Evolutionary conservation across 1,284 basidiomycete genomes (phyloP).

Genomic region (Gymnopus androsaceus): DNA sequence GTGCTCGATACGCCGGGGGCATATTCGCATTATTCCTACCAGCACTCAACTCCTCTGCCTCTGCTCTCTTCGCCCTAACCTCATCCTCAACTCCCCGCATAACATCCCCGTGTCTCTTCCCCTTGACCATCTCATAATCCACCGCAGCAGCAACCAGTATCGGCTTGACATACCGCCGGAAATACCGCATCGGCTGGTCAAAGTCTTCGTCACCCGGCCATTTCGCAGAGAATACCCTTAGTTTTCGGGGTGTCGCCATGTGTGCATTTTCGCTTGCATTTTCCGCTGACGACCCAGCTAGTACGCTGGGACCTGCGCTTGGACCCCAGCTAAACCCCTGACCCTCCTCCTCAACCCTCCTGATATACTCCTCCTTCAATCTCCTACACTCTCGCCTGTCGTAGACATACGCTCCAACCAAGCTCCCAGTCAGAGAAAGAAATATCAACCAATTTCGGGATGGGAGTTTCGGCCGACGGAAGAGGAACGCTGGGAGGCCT

Average conservation of each 20-base stretch:
- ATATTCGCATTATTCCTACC: neutral
- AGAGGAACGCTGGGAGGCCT: slow-evolving; percentile 67
- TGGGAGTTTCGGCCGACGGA: slow-evolving; percentile 78
- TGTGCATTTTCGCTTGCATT: slow-evolving; percentile 44
- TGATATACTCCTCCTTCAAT: slow-evolving; percentile 79
- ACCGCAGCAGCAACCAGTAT: slow-evolving; percentile 92
- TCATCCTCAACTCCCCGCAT: slow-evolving; percentile 74
- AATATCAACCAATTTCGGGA: slow-evolving; percentile 95
- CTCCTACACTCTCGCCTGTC: slow-evolving; percentile 79
- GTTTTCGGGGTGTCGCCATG: slow-evolving; percentile 75
- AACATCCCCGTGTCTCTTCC: slow-evolving; percentile 86
- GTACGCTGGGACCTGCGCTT: too few relatives aligned
- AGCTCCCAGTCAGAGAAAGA: slow-evolving; percentile 70
- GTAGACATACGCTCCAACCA: slow-evolving; percentile 79
- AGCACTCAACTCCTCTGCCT: too few relatives aligned
- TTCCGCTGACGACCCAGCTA: too few relatives aligned
- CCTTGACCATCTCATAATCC: slow-evolving; percentile 85
- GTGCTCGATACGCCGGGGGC: slow-evolving; percentile 22
- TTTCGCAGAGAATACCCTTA: slow-evolving; percentile 85
- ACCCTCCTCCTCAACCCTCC: slow-evolving; percentile 77
- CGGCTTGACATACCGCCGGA: slow-evolving; percentile 97
- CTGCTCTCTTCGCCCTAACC: slow-evolving; percentile 59
- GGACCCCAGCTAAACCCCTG: slow-evolving; percentile 47
- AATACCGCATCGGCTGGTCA: slow-evolving; percentile 83
- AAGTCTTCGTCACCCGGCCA: slow-evolving; percentile 96